phyloP scores from a whole-genome alignment of 768 basidiomycete genomes.

The Nidularia pulvinata region DNA sequence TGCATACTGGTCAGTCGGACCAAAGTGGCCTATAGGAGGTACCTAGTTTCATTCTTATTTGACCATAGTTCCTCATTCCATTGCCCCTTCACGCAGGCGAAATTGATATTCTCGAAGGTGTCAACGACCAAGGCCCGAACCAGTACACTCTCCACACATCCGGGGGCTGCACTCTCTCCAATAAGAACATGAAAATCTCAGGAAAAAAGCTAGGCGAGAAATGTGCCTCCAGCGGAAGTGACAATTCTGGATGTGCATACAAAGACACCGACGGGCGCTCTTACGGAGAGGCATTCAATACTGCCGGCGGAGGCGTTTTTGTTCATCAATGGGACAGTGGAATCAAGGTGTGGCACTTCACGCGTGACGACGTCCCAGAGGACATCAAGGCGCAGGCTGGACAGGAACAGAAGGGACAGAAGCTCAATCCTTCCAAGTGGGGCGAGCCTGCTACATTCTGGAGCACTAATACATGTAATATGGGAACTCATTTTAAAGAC shows the following conservation, averaged over 20 bases:
- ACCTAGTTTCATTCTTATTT: background rate
- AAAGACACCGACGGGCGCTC: slow-evolving; percentile 32
- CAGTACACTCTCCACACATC: slow-evolving; percentile 68
- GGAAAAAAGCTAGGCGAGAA: slow-evolving; percentile 22
- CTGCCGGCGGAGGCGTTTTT: slow-evolving; percentile 49
- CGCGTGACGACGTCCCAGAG: slow-evolving; percentile 44
- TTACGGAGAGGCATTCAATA: slow-evolving; percentile 47
- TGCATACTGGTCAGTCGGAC: slow-evolving; percentile 50
- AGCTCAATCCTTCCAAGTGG: slow-evolving; percentile 51
- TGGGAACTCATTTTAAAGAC: slow-evolving; percentile 48
- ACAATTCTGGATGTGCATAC: slow-evolving; percentile 53
- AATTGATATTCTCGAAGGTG: slow-evolving; percentile 77
- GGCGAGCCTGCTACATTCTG: slow-evolving; percentile 51
- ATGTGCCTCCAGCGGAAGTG: slow-evolving; percentile 35
- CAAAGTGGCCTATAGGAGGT: slow-evolving; percentile 51
- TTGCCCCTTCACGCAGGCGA: slow-evolving; percentile 32
- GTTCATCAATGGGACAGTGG: slow-evolving; percentile 57
- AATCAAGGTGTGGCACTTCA: slow-evolving; percentile 60
- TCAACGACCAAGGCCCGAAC: slow-evolving; percentile 56
- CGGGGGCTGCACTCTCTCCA: slow-evolving; percentile 32
- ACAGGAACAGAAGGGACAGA: slow-evolving; percentile 6
- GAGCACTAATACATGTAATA: slow-evolving; percentile 46
- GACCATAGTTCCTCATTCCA: no score
- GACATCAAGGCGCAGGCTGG: slow-evolving; percentile 36
- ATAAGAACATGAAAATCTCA: slow-evolving; percentile 16